Conservation (phyloP, 257 asterid genomes). For the Ligustrum vulgare region DNA sequence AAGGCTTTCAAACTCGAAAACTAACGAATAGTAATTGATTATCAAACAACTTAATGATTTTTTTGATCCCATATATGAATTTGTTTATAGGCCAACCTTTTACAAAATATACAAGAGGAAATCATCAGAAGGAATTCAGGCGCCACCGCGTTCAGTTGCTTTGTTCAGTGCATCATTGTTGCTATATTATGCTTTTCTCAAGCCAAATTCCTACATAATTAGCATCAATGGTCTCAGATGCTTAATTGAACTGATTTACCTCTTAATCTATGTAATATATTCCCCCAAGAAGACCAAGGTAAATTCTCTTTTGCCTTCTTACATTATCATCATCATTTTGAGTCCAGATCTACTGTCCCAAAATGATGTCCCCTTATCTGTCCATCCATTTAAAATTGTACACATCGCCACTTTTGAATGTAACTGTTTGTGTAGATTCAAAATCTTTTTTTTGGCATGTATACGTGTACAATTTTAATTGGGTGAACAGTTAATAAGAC, state of each 20-base stretch:
- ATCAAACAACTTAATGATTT: too few relatives aligned
- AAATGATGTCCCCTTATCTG: too few relatives aligned
- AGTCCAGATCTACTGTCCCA: too few relatives aligned
- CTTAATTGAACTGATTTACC: slow-evolving; percentile 48
- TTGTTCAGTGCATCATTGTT: slow-evolving; percentile 63
- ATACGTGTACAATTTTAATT: too few relatives aligned
- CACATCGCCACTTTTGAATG: too few relatives aligned
- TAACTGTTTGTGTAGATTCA: too few relatives aligned
- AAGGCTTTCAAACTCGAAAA: slow-evolving; percentile 23
- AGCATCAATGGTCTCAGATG: slow-evolving; percentile 60
- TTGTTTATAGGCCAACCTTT: slow-evolving; percentile 55
- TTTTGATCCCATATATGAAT: neutral
- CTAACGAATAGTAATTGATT: too few relatives aligned
- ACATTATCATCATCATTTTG: too few relatives aligned
- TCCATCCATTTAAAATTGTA: too few relatives aligned
- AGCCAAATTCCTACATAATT: slow-evolving; percentile 53
- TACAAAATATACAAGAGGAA: slow-evolving; percentile 59
- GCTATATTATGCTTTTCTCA: slow-evolving; percentile 61
- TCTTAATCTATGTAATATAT: slow-evolving; percentile 40
- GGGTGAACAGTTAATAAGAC: too few relatives aligned
- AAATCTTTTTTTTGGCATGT: too few relatives aligned
- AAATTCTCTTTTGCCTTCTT: neutral
- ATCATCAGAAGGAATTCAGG: slow-evolving; percentile 63
- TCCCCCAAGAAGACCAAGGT: slow-evolving; percentile 55
- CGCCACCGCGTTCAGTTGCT: slow-evolving; percentile 62